Conservation (phyloP, 192 early-diverging fungal genomes). For the Pecoramyces ruminantium region DNA sequence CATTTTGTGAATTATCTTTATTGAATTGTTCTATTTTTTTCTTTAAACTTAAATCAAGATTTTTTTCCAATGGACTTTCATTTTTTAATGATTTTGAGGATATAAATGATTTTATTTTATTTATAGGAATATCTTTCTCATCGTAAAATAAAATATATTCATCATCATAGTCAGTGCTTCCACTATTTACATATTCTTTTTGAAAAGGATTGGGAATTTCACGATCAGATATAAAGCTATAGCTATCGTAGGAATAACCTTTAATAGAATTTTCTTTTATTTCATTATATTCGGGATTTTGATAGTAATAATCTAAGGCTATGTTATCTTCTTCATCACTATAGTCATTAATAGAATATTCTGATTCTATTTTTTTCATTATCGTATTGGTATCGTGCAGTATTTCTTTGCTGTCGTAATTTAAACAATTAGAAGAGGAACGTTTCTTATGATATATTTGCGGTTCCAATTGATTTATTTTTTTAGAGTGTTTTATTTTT, state of each 20-base stretch:
- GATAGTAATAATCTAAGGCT: background rate
- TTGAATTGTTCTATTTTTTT: background rate
- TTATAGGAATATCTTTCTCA: background rate
- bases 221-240: background rate
- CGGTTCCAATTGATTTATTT: no score
- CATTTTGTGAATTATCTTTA: background rate
- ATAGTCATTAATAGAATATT: background rate
- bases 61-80: background rate
- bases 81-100: background rate
- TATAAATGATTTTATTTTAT: background rate
- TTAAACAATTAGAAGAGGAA: no score
- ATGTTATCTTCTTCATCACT: background rate
- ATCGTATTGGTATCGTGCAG: background rate
- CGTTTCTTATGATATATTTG: no score
- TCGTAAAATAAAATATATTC: background rate
- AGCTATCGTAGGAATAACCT: background rate
- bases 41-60: background rate
- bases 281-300: background rate
- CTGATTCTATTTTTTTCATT: background rate
- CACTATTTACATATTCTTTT: background rate
- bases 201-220: background rate
- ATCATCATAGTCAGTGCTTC: background rate
- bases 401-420: background rate
- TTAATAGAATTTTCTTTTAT: background rate
- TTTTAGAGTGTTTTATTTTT: no score